phyloP scores from a whole-genome alignment of 2,329 filamentous ascomycete species.

The Exophiala spinifera region DNA sequence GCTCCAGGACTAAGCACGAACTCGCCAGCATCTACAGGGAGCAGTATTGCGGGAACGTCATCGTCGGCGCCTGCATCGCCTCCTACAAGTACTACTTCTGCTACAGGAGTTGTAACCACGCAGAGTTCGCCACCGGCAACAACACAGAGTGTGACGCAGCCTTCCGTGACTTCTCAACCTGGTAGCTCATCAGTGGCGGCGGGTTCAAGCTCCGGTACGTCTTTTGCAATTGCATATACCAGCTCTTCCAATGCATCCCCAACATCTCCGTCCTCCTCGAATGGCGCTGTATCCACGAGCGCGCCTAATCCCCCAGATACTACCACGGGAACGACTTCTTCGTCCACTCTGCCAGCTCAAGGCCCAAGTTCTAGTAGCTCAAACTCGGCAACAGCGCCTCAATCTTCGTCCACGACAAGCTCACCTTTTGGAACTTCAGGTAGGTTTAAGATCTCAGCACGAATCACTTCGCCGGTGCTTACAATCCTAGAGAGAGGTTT shows the following conservation, averaged over 20 bases:
- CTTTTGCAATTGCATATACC: conserved; percentile 1
- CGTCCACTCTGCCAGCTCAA: no score
- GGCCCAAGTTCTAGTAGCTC: no score
- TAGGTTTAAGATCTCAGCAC: background rate
- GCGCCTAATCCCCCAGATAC: no score
- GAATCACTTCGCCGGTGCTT: no score
- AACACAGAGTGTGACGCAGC: background rate
- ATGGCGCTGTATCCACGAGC: no score
- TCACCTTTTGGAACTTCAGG: background rate
- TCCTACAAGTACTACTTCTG: background rate
- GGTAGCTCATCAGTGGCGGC: conserved; percentile 2
- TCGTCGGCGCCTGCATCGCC: background rate
- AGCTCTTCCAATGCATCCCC: conserved; percentile 9
- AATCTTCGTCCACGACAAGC: background rate
- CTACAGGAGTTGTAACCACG: no score
- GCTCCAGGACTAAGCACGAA: conserved; percentile 4
- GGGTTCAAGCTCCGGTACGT: conserved; percentile 16
- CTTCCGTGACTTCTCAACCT: background rate
- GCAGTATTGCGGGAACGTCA: background rate
- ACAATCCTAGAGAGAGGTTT: no score
- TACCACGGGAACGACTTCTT: no score
- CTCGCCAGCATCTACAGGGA: conserved; percentile 1
- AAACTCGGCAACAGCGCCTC: no score
- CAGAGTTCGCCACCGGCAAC: background rate
- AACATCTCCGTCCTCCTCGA: conserved; percentile 1